A percentile compares a stretch with the other conserved stretches of the same genome.
Conservation (phyloP, 768 basidiomycete species). For the Pulveroboletus ravenelii region DNA sequence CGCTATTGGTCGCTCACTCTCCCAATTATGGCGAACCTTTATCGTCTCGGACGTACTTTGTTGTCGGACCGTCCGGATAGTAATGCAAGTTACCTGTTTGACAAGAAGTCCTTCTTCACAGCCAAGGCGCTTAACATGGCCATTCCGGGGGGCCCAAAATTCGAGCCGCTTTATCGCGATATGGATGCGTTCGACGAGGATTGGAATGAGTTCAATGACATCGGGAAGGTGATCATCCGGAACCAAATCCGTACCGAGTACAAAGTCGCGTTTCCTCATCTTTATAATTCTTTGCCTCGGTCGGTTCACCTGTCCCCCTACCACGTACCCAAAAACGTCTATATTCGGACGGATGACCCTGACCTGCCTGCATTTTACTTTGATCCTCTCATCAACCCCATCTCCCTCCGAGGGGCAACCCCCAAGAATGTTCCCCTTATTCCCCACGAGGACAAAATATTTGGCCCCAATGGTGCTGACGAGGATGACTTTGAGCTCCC, state of each 20-base stretch:
- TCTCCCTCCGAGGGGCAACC: slow-evolving; percentile 82
- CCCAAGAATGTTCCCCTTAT: slow-evolving; percentile 80
- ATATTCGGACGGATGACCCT: slow-evolving; percentile 99
- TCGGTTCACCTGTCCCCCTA: slow-evolving; percentile 90
- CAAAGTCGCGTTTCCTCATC: slow-evolving; percentile 97
- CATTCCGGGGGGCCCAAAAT: slow-evolving; percentile 97
- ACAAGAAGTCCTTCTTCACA: slow-evolving; percentile 97
- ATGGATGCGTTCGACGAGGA: slow-evolving; percentile 98
- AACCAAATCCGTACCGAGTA: slow-evolving; percentile 98
- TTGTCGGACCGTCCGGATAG: slow-evolving; percentile 89
- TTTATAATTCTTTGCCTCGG: slow-evolving; percentile 96
- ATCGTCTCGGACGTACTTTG: slow-evolving; percentile 90
- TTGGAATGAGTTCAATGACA: slow-evolving; percentile 99
- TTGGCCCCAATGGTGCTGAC: slow-evolving; percentile 81
- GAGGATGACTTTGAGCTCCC: slow-evolving; percentile 88
- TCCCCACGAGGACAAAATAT: slow-evolving; percentile 88
- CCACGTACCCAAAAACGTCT: slow-evolving; percentile 94
- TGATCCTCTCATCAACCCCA: slow-evolving; percentile 97
- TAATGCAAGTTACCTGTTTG: slow-evolving; percentile 91
- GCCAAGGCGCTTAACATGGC: slow-evolving; percentile 97
- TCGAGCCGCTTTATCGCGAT: slow-evolving; percentile 94
- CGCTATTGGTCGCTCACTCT: slow-evolving; percentile 88
- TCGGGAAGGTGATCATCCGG: slow-evolving; percentile 98
- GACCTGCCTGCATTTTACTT: slow-evolving; percentile 99
- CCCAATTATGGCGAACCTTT: slow-evolving; percentile 95